Evolutionary conservation across 148 eudicot genomes (phyloP), one percentile per base, ranked within the genome.

Genomic region (Beta vulgaris): DNA sequence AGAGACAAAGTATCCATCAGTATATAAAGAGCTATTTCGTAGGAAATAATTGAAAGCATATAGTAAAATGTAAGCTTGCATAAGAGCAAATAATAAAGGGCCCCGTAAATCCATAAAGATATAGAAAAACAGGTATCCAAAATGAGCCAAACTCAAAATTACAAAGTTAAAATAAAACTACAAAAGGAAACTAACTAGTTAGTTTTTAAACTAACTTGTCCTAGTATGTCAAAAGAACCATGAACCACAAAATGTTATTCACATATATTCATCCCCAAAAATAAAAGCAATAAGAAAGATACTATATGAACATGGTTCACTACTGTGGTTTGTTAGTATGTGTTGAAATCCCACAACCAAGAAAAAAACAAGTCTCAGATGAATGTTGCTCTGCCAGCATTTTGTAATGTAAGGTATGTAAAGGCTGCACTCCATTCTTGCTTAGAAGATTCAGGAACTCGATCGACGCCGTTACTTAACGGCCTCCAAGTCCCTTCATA

Each of bases 361-460:
- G 36, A 54, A 21, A n/a, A 42, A 7, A 55, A 18, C 34, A 34
- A 23, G 13, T 25, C 26, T 76, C 62, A 76, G 35, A 66, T 10
- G 12, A 68, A 39, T 19, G 28, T 21, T 16, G 14, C 25, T 4
- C 7, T 48, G 32, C 68, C 70, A 43, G 48, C 53, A 42, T 82
- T 73, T 46, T 79, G 82, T 69, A 79, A 63, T 3, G 87, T 39
- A 48, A 82, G 85, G 77, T 82, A 80, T 48, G 81, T 74, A 46
- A 80, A 85, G 0, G 89, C 88, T 16, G 87, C 84, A 65, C 44
- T 76, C 96, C 97, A 91, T 36, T 89, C 86, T 59, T 77, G 82
- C 80, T 78, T 84, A 12, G 82, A 44, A 1, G 86, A 65, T 72
- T 85, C 84, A 0, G 93, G 78, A 9, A 89, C 81, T 69, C 76